These are phyloP conservation scores for Cyberlindnera mycetangii DNA, from an alignment of 805 yeast genomes.

Conservation along the genomic window DNA sequence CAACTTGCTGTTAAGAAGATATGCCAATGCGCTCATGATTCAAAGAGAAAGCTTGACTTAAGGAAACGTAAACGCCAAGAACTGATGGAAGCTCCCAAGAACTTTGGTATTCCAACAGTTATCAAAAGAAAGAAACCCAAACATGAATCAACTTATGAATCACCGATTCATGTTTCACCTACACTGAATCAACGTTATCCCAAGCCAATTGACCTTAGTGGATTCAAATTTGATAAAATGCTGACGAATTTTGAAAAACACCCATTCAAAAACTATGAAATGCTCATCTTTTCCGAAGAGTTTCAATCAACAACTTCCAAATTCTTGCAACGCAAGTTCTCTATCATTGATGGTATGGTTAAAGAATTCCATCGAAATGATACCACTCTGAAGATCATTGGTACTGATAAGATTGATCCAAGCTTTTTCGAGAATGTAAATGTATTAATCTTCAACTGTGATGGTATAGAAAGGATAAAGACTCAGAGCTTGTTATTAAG, in stretches of 20 bases:
- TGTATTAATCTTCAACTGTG: constrained; percentile 37
- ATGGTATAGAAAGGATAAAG: constrained; percentile 33
- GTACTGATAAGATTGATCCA: constrained; percentile 28
- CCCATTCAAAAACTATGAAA: constrained; percentile 10
- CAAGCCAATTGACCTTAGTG: constrained; percentile 22
- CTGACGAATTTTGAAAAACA: constrained; percentile 6
- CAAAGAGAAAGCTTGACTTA: constrained; percentile 26
- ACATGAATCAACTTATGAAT: not conserved
- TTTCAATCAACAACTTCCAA: constrained; percentile 29
- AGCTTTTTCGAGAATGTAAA: constrained; percentile 29
- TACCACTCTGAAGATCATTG: constrained; percentile 21
- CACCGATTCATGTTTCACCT: not conserved
- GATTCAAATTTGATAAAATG: constrained; percentile 24
- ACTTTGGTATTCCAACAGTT: constrained; percentile 33
- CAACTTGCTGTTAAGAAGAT: constrained; percentile 33
- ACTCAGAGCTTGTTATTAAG: constrained; percentile 27
- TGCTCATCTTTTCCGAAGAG: constrained; percentile 21
- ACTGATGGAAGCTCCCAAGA: constrained; percentile 31
- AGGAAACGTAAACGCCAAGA: constrained; percentile 42
- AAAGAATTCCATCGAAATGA: constrained; percentile 2
- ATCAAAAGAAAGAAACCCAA: constrained; percentile 25
- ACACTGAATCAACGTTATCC: constrained; percentile 1
- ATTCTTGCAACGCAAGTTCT: constrained; percentile 35
- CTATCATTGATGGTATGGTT: constrained; percentile 4
- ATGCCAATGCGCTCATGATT: constrained; percentile 25